Evolutionary conservation across 495 filamentous ascomycete species (phyloP), one percentile per base, ranked within the genome.

Genomic region (Pseudoneurospora amorphoporcata): DNA sequence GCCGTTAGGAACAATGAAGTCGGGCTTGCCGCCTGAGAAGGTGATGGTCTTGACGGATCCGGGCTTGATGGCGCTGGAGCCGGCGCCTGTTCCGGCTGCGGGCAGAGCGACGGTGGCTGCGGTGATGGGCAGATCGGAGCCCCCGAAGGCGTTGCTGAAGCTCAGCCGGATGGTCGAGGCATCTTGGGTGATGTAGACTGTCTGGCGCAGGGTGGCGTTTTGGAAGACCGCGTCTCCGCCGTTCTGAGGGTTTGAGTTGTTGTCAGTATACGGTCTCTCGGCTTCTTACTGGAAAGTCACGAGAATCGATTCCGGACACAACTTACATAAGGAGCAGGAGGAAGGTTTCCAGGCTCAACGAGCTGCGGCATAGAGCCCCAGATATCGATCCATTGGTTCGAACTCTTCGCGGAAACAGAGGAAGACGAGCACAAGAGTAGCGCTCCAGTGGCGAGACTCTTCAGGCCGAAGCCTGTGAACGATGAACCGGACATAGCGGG

Each of bases 151-250:
- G 77, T 92, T 92, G 70, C 85, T 88, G 40, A 92, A 79, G 23
- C 83, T 82, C 23, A 92, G 73, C 12, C 89, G 88, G 73, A 90
- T 82, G 35, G 79, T 80, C 12, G 81, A 69, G 3, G 83, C 79
- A 10, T 80, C 81, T 10, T 88, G 78, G 1, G 86, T 84, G 12
- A 88, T 72, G 68, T 86, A 85, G n/a, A 90, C 69, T 0, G 89
- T 92, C 78, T 90, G 88, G 12, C 90, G 87, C 73, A 91, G 79
- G 1, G 90, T 90, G 3, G 87, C 81, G 72, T 89, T 86, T 32
- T 75, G 42, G 73, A 81, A 81, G 23, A 79, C 77, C 8, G 72
- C 68, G 53, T 73, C 61, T 16, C 72, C 72, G 39, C 73, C 71
- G 72, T 77, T 81, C 80, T 82, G 61, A 23, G 14, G 47, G 61